Conservation (phyloP, 208 protist genomes). For the Leishmania guyanensis region DNA sequence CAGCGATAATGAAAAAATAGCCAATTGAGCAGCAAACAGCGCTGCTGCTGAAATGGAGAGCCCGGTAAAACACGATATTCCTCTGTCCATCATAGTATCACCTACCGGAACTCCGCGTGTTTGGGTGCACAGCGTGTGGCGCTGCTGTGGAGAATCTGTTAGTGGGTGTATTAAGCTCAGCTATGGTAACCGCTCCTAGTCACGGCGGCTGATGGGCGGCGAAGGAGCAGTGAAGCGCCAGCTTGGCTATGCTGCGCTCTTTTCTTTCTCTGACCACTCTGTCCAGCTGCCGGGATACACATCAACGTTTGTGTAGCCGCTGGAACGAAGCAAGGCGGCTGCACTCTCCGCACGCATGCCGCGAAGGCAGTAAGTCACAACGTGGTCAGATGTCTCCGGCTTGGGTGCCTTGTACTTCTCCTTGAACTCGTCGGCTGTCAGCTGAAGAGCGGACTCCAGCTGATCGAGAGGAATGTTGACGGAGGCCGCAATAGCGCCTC, state of each 20-base stretch:
- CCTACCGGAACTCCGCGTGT: not conserved
- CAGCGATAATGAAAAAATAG: not conserved
- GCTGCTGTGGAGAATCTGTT: no score
- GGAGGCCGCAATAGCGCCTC: conserved; percentile 57
- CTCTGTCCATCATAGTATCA: not conserved
- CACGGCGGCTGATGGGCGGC: not conserved
- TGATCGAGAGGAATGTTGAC: conserved; percentile 68
- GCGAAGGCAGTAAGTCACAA: conserved; percentile 74
- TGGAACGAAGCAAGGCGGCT: conserved; percentile 29
- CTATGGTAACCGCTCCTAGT: not conserved
- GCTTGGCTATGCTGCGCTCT: conserved; percentile 12
- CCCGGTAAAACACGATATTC: not conserved
- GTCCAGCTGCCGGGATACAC: conserved; percentile 76
- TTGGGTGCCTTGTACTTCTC: conserved; percentile 40
- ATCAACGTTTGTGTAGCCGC: conserved; percentile 64
- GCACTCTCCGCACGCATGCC: conserved; percentile 63
- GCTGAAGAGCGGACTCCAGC: conserved; percentile 48
- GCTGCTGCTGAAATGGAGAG: not conserved
- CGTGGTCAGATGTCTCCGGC: conserved; percentile 41
- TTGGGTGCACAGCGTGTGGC: not conserved
- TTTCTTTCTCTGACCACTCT: conserved; percentile 62
- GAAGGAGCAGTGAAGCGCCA: not conserved
- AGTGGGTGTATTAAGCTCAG: not conserved
- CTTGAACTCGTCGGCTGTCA: conserved; percentile 47
- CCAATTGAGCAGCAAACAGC: not conserved